A percentile compares a stretch with the other conserved stretches of the same genome.
Evolutionary conservation across 2,329 filamentous ascomycete genomes (phyloP).

Genomic region (Aschersonia sp.): DNA sequence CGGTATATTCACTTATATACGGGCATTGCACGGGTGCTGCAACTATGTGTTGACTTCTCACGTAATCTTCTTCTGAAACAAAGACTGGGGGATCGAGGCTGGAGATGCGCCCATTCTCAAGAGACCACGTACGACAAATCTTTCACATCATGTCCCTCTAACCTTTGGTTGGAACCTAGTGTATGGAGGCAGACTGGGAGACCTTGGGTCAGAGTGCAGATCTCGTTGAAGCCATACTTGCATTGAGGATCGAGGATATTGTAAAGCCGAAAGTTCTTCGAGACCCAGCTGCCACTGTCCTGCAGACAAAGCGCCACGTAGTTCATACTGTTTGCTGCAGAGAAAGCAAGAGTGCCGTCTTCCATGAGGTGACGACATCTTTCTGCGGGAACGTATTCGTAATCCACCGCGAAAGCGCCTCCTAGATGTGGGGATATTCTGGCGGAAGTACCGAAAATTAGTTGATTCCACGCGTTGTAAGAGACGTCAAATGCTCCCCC

Average conservation of each 20-base stretch:
- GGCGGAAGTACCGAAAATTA: conserved; percentile 34
- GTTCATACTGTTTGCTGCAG: conserved; percentile 42
- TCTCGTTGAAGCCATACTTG: conserved; percentile 34
- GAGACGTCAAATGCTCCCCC: conserved; percentile 42
- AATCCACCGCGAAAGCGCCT: conserved; percentile 36
- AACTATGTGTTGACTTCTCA: too few species aligned
- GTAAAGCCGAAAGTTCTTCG: conserved; percentile 35
- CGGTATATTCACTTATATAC: too few species aligned
- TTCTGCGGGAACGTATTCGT: conserved; percentile 29
- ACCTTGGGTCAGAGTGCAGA: conserved; percentile 18
- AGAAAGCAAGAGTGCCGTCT: conserved; percentile 35
- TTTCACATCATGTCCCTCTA: neutral
- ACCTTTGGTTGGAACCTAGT: neutral
- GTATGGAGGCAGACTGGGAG: neutral
- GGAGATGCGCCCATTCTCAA: too few species aligned
- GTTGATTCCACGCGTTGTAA: conserved; percentile 48
- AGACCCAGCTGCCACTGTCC: conserved; percentile 32
- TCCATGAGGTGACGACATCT: conserved; percentile 36
- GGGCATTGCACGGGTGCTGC: too few species aligned
- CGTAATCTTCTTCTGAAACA: too few species aligned
- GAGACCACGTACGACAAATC: neutral
- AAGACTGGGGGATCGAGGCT: too few species aligned
- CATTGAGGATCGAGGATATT: conserved; percentile 39
- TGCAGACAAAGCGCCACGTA: conserved; percentile 32
- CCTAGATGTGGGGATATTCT: conserved; percentile 28